Evolutionary conservation across 176 grass and related monocot genomes (phyloP).

Genomic region (Aegilops longissima): DNA sequence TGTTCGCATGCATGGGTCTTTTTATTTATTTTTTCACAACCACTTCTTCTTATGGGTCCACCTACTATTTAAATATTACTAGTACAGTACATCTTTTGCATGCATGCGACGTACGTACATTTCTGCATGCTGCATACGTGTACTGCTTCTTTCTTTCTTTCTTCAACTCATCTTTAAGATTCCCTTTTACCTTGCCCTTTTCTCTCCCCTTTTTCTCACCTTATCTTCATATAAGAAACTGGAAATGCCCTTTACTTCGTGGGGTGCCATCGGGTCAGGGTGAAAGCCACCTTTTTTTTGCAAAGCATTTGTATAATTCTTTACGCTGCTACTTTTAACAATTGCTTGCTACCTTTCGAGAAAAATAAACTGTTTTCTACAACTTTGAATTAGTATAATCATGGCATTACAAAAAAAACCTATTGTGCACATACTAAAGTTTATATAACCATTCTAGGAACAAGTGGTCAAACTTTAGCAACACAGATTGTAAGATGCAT

Average conservation of each 20-base stretch:
- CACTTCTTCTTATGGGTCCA: background rate
- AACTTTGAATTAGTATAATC: too few species aligned
- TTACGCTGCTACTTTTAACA: background rate
- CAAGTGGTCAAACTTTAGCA: background rate
- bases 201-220: too few species aligned
- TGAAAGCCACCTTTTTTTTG: background rate
- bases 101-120: background rate
- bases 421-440: too few species aligned
- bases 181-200: background rate
- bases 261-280: too few species aligned
- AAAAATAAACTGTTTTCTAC: background rate
- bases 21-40: background rate
- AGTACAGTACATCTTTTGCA: background rate
- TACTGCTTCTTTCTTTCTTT: background rate
- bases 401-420: too few species aligned
- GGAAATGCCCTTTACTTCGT: too few species aligned
- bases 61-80: background rate
- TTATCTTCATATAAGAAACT: background rate
- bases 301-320: background rate
- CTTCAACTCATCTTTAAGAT: too few species aligned
- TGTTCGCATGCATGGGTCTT: too few species aligned
- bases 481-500: background rate
- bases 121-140: background rate
- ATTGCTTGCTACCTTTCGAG: background rate
- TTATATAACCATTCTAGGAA: background rate